These are phyloP conservation scores for Pichia deserticola DNA, from an alignment of 805 yeast genomes.

Conservation along the genomic window DNA sequence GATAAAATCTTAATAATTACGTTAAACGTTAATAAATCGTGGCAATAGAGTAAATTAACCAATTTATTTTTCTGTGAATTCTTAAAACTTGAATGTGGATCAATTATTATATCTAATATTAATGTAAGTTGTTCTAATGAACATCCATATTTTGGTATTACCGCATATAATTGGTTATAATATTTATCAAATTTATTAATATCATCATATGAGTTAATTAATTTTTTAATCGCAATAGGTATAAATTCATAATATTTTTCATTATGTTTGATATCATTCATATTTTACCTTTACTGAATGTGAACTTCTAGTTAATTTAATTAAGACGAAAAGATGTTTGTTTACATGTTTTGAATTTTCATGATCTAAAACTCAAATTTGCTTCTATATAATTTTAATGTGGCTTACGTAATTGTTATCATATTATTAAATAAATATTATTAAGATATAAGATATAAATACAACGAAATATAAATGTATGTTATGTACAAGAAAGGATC, in stretches of 20 bases:
- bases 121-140: conserved; percentile 12
- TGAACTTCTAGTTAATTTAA: too few relatives aligned
- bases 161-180: conserved; percentile 10
- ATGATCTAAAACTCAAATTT: too few relatives aligned
- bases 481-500: too few relatives aligned
- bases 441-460: too few relatives aligned
- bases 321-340: not conserved
- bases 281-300: not conserved
- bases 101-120: conserved; percentile 17
- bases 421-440: too few relatives aligned
- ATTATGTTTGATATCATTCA: conserved; percentile 1
- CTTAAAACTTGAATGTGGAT: conserved; percentile 9
- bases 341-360: not conserved
- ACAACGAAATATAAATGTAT: too few relatives aligned
- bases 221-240: not conserved
- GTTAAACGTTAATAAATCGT: conserved; percentile 19
- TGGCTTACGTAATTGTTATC: too few relatives aligned
- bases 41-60: conserved; percentile 12
- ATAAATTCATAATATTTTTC: conserved; percentile 11
- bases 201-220: not conserved
- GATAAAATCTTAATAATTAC: conserved; percentile 17
- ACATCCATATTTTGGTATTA: conserved; percentile 22
- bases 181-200: not conserved
- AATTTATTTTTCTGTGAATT: conserved; percentile 14
- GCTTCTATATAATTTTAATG: too few relatives aligned